Base-by-base conservation (phyloP, 257 asterid genomes). In the Gentiana straminea region DNA sequence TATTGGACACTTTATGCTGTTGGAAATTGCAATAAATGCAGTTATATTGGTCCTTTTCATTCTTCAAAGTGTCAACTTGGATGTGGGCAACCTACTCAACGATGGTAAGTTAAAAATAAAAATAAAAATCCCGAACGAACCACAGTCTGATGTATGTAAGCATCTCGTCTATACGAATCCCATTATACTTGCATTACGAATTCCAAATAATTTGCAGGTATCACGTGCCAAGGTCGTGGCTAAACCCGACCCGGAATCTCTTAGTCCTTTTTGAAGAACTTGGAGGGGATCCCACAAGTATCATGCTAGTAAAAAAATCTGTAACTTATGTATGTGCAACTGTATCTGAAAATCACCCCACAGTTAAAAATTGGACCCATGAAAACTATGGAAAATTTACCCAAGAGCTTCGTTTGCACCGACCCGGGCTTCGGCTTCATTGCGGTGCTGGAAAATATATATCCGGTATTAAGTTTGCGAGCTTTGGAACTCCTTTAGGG, bases 401-500 rank as follows among this genome's bases (percentile, higher is more conserved):
- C 7, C 67, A 78, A 65, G 86, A 74, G 68, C 73, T 81, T 69
- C 32, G 24, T 24, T 24, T 24, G 24, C 94, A 58, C 76, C 77
- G 63, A 8, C 89, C 96, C 45, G 84, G 84, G 71, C 76, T 83
- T 51, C 96, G 70, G 67, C 94, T 91, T 60, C 78, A 37, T 7
- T 87, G 96, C 63, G 79, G 79, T 35, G 70, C 72, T 1, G 90
- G 94, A 11, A 79, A 81, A 58, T 66, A 74, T 15, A 91, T 91
- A 55, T 71, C 96, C 54, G 69, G 93, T 39, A 84, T 91, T 61
- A 81, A 84, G 75, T 91, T 91, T 74, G 98, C 98, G 7, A 91
- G 98, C 85, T 91, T 87, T 24, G 98, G 98, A 68, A 91, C 95
- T 64, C 90, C 98, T 54, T 60, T 68, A 1, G 98, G 98, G 51